Conservation (phyloP, 805 yeast genomes). For the Nakazawaea sp. region DNA sequence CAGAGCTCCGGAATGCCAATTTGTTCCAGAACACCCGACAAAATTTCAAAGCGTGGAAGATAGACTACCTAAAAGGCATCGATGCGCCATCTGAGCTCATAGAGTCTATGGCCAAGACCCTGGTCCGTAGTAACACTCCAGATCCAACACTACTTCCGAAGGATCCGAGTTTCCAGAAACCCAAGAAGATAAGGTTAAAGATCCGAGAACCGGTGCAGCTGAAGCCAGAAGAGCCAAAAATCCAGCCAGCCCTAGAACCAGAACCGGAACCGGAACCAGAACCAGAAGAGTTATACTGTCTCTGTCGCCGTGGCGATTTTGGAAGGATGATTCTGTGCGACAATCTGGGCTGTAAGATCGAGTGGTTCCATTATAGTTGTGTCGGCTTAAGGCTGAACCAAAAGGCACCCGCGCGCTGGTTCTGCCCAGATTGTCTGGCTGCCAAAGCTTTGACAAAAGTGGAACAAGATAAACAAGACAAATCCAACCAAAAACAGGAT, state of each 20-base stretch:
- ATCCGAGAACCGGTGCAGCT: conserved; percentile 3
- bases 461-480: not conserved
- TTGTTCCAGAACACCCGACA: conserved; percentile 17
- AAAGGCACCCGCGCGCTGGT: conserved; percentile 41
- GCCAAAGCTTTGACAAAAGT: conserved; percentile 1
- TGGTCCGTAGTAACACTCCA: too few species aligned
- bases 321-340: conserved; percentile 96
- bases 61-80: conserved; percentile 9
- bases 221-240: conserved; percentile 5
- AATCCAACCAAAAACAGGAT: too few species aligned
- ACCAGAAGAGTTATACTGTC: too few species aligned
- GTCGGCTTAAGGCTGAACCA: conserved; percentile 33
- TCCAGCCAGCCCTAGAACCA: not conserved
- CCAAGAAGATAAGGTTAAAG: not conserved
- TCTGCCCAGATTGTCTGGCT: conserved; percentile 35
- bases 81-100: not conserved
- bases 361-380: conserved; percentile 60
- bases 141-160: too few species aligned
- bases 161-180: too few species aligned
- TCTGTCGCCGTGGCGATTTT: too few species aligned
- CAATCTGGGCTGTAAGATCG: conserved; percentile 51
- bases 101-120: not conserved
- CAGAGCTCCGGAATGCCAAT: conserved; percentile 10
- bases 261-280: not conserved
- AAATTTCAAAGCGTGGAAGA: conserved; percentile 18